These are phyloP conservation scores for Rhizomucor miehei DNA, from an alignment of 371 early-diverging fungal genomes.

Conservation along the genomic window DNA sequence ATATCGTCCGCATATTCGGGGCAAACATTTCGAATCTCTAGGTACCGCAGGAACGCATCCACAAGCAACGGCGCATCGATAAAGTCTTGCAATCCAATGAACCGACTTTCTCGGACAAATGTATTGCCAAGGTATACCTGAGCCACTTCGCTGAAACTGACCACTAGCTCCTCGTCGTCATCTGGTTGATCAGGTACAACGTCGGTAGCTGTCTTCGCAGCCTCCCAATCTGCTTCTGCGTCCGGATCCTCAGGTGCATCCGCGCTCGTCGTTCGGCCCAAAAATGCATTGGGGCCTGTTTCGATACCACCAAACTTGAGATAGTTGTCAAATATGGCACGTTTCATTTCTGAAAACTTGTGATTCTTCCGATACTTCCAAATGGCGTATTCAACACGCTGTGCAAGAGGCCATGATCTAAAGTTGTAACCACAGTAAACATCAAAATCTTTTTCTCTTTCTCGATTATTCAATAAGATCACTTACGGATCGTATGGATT, in stretches of 20 bases:
- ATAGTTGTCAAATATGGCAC: conserved; percentile 46
- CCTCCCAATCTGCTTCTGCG: conserved; percentile 47
- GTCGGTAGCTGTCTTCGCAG: conserved; percentile 45
- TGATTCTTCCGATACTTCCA: conserved; percentile 58
- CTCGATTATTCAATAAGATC: background rate
- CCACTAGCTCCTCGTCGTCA: conserved; percentile 31
- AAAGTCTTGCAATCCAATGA: conserved; percentile 44
- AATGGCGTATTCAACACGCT: conserved; percentile 57
- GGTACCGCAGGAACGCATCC: conserved; percentile 51
- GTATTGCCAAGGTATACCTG: conserved; percentile 54
- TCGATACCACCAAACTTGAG: conserved; percentile 57
- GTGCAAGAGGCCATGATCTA: conserved; percentile 40
- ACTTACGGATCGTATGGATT: conserved; percentile 43
- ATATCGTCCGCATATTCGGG: conserved; percentile 58
- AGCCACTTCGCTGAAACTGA: conserved; percentile 57
- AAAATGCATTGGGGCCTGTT: conserved; percentile 53
- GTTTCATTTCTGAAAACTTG: conserved; percentile 36
- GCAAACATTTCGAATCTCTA: conserved; percentile 51
- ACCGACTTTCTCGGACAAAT: conserved; percentile 41
- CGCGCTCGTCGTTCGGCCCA: conserved; percentile 41
- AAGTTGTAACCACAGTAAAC: too few species aligned
- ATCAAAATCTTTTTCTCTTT: background rate
- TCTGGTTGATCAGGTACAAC: conserved; percentile 47
- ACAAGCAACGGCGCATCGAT: conserved; percentile 44
- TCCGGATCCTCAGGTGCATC: conserved; percentile 34